phyloP scores from a whole-genome alignment of 768 basidiomycete species.

The Erythrobasidium yunnanense region DNA sequence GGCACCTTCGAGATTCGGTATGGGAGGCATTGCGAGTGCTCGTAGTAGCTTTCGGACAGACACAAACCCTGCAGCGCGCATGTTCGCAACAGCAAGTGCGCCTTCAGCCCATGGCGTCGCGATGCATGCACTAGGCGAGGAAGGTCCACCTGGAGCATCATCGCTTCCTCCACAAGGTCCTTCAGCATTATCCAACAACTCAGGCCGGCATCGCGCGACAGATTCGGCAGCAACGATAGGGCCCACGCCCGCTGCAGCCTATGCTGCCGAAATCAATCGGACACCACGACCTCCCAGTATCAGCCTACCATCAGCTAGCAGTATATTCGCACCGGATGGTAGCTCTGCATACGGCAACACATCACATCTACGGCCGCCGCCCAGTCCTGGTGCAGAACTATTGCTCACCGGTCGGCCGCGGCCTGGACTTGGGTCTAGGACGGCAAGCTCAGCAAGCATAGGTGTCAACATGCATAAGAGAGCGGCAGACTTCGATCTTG shows the following conservation, averaged over 20 bases:
- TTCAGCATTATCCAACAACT: neutral
- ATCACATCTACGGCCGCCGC: neutral
- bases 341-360: conserved; percentile 1
- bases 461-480: conserved; percentile 24
- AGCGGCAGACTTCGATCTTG: conserved; percentile 59
- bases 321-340: neutral
- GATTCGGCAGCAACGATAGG: conserved; percentile 16
- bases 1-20: neutral
- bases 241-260: neutral
- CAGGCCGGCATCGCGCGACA: conserved; percentile 1
- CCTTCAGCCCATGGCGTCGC: neutral
- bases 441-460: conserved; percentile 23
- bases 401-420: neutral
- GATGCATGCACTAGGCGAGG: neutral
- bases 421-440: conserved; percentile 16
- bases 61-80: neutral
- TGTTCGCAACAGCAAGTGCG: neutral
- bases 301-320: neutral
- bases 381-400: neutral
- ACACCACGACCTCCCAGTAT: neutral
- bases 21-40: neutral
- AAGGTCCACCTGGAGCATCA: neutral
- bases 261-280: neutral
- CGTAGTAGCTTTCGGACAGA: neutral
- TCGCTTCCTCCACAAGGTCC: neutral